Evolutionary conservation across 495 filamentous ascomycete species (phyloP).

Genomic region (Aspergillus bridgeri): DNA sequence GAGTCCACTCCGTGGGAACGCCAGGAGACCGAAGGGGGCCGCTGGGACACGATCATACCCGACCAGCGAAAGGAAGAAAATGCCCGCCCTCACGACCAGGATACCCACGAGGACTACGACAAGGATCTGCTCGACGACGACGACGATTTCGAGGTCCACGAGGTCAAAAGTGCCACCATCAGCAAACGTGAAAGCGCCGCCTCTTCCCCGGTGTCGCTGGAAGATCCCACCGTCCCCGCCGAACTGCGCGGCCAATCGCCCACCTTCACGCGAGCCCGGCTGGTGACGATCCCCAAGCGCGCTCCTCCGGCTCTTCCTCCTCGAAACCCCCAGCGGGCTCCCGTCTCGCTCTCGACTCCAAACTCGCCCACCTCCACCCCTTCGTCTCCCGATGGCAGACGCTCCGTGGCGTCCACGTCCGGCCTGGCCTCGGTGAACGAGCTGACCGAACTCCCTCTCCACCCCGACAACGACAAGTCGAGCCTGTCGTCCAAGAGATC

Average conservation of each 20-base stretch:
- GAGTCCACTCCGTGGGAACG: constrained; percentile 22
- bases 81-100: constrained; percentile 12
- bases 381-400: constrained; percentile 15
- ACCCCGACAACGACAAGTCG: constrained; percentile 21
- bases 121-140: constrained; percentile 21
- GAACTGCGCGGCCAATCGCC: constrained; percentile 43
- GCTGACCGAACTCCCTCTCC: constrained; percentile 16
- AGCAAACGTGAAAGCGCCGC: constrained; percentile 49
- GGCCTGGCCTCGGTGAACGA: constrained; percentile 22
- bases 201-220: constrained; percentile 50
- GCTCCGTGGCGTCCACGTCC: constrained; percentile 22
- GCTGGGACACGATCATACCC: constrained; percentile 36
- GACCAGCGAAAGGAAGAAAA: constrained; percentile 32
- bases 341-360: constrained; percentile 19
- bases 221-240: constrained; percentile 34
- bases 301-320: constrained; percentile 62
- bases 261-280: constrained; percentile 57
- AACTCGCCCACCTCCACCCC: constrained; percentile 14
- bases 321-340: constrained; percentile 52
- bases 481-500: constrained; percentile 14
- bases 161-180: constrained; percentile 41
- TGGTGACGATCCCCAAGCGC: constrained; percentile 72
- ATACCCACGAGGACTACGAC: constrained; percentile 16
- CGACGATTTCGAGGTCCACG: constrained; percentile 42
- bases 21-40: constrained; percentile 23